Evolutionary conservation across 1,284 basidiomycete genomes (phyloP), one percentile per base, ranked within the genome.

Genomic region (Afroboletus lepidellus): DNA sequence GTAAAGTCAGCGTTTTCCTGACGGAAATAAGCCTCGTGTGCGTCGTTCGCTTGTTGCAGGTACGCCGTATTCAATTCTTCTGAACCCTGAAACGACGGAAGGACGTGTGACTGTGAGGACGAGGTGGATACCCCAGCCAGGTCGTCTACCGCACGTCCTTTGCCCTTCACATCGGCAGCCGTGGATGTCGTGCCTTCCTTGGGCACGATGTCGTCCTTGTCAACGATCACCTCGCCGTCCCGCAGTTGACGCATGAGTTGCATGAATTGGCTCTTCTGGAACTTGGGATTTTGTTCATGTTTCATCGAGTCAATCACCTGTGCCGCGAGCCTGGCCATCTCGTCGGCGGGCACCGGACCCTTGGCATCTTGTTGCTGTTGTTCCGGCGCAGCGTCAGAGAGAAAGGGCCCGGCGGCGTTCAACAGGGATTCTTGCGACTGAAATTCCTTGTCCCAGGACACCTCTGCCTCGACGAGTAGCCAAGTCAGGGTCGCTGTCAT

Each of bases 211-310:
- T 87, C 74, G 63, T 91, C 85, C 18, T 89, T 92, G 52, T 93
- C 83, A 1, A 97, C 87, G 9, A 89, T 81, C n/a, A 94, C 80
- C 60, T 90, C 81, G 13, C 85, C 83, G 67, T 95, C 92, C 23
- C 92, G 79, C 39, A 98, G 72, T 61, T 91, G 86, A 48, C 82
- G 82, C 88, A 98, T 94, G 25, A 98, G 78, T 18, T 80, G 79
- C 75, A 98, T 78, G 68, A 98, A 98, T 57, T 84, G 78, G 69
- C 92, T 95, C 46, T 94, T 83, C 66, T 85, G 80, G 67, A 98
- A 94, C 69, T 98, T 98, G 39, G 87, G 83, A 64, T 92, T 94
- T 57, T 82, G 77, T 54, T 86, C 83, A 51, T 85, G 72, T 61
- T 78, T 76, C 39, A 94, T 78, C 27, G 86, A 79, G 51, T 90